Conservation (phyloP, 345 rosid species). For the Rhizophora mangle region DNA sequence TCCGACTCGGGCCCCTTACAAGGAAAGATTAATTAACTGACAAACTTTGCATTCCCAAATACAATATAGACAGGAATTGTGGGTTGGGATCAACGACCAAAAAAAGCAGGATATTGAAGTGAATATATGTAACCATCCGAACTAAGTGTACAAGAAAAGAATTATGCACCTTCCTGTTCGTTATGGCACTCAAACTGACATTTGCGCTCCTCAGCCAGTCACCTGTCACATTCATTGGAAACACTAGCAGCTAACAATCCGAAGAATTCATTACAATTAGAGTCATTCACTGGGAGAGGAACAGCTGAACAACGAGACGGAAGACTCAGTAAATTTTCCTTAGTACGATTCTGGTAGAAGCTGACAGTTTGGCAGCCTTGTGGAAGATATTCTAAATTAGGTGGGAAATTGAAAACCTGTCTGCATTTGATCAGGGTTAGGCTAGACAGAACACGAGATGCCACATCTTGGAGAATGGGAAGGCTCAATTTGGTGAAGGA, state of each 20-base stretch:
- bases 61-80: too few relatives aligned
- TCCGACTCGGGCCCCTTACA: too few relatives aligned
- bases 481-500: conserved; percentile 27
- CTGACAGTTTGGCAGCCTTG: conserved; percentile 11
- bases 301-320: conserved; percentile 28
- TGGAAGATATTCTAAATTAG: too few relatives aligned
- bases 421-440: conserved; percentile 29
- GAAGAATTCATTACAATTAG: background rate
- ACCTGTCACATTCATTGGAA: too few relatives aligned
- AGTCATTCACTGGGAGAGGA: conserved; percentile 11
- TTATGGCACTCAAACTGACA: too few relatives aligned
- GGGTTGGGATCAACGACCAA: too few relatives aligned
- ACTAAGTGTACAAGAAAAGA: too few relatives aligned
- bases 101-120: too few relatives aligned
- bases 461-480: conserved; percentile 20
- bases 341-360: background rate
- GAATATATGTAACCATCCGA: too few relatives aligned
- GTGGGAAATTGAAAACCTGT: rapidly evolving
- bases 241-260: conserved; percentile 21
- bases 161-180: too few relatives aligned
- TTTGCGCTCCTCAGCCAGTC: background rate
- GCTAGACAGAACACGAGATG: background rate
- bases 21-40: too few relatives aligned
- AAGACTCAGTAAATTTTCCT: background rate
- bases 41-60: too few relatives aligned